Evolutionary conservation across 176 grass and related monocot species (phyloP).

Genomic region (Aegilops bicornis): DNA sequence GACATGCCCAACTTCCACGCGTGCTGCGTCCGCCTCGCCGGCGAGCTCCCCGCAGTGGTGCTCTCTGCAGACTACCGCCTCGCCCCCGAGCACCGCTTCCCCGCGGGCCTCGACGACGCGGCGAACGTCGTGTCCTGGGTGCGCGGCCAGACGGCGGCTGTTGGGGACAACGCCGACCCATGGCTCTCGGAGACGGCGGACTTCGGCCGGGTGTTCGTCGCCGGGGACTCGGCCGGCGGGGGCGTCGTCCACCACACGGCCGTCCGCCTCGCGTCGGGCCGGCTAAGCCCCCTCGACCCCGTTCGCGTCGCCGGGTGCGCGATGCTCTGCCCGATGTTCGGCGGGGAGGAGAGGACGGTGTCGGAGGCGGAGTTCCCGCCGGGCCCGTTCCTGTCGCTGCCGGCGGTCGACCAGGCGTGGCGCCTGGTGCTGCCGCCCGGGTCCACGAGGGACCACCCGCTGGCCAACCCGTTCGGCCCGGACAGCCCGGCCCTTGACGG

Average conservation of each 20-base stretch:
- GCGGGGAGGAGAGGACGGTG: conserved; percentile 33
- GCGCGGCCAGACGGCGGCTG: neutral
- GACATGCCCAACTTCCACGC: conserved; percentile 18
- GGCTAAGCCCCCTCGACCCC: conserved; percentile 23
- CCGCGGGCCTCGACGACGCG: conserved; percentile 52
- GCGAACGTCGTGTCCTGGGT: conserved; percentile 25
- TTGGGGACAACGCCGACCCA: neutral
- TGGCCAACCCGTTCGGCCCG: conserved; percentile 37
- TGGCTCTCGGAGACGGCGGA: conserved; percentile 40
- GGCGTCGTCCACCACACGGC: conserved; percentile 42
- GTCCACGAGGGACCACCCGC: conserved; percentile 41
- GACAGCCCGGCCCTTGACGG: conserved; percentile 12
- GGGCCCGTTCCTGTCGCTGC: conserved; percentile 42
- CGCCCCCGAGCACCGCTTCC: conserved; percentile 58
- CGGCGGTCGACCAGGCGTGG: conserved; percentile 14
- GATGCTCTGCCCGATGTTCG: conserved; percentile 53
- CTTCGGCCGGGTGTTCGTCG: conserved; percentile 26
- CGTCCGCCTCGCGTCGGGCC: conserved; percentile 15
- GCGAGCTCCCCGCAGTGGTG: conserved; percentile 40
- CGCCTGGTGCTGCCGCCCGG: conserved; percentile 35
- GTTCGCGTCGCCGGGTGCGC: conserved; percentile 42
- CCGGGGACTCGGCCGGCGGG: conserved; percentile 39
- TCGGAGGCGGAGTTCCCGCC: conserved; percentile 57
- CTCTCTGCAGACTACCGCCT: conserved; percentile 65
- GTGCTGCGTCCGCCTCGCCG: conserved; percentile 35